Evolutionary conservation across 768 basidiomycete species (phyloP), one percentile per base, ranked within the genome.

Genomic region (Trametes coccinea): DNA sequence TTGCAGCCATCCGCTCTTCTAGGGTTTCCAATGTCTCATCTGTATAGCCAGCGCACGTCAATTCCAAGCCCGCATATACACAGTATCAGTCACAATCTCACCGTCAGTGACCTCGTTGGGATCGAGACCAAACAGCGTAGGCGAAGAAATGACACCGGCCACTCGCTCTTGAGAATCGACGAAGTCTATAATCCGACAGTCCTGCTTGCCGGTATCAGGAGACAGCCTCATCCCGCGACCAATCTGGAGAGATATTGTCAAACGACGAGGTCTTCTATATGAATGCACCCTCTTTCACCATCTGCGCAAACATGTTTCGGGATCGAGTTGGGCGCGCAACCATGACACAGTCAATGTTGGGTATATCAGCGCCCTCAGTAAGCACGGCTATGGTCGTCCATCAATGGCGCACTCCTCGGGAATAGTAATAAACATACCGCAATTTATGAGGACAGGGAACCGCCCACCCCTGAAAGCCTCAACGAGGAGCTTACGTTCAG

Each of bases 311-410:
- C 10, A 96, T 74, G 71, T 96, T 98, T 37, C 86, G 81, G 11
- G 94, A 96, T 29, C 90, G 82, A 2, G 95, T 98, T 16, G 95
- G 95, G 17, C 93, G 81, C 14, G 91, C 93, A 17, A 98, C 77
- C 37, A 98, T 72, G 8, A 98, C 82, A 63, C 95, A 97, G 68
- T 98, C 95, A 56, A 97, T 90, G 61, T 92, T 92, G 2, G 95
- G 95, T 53, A 98, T 93, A 76, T 98, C 95, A 17, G 94, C 86
- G 3, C 95, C 95, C 77, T 97, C 95, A 1, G 94, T 96, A 64
- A 97, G 78, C 50, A 97, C 90, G 22, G 93, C 93, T 89, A 16
- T 16, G 54, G 46, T 0, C 41, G 43, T 9, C 30, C 31, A 47
- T 39, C 16, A 52, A 17, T 9, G 1, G 8, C 43, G 59, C 43